A percentile compares a stretch with the other conserved stretches of the same genome.
These are phyloP conservation scores for Lodderomyces jiufengensis DNA, from an alignment of 1,139 yeast species.

Conservation along the genomic window DNA sequence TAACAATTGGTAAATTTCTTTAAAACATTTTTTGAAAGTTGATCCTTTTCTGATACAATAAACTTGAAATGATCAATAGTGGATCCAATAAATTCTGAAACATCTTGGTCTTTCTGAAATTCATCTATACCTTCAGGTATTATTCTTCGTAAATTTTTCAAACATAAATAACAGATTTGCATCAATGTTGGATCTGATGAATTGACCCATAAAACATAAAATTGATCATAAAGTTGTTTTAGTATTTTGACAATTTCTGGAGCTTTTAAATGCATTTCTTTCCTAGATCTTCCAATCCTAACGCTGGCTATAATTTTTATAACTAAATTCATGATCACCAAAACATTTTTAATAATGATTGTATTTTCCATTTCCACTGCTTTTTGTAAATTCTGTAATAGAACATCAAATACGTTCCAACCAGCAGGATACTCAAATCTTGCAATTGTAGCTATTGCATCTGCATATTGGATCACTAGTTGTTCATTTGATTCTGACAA, in stretches of 20 bases:
- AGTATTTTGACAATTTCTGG: conserved; percentile 59
- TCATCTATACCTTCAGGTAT: conserved; percentile 74
- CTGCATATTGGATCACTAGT: conserved; percentile 77
- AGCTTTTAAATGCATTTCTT: conserved; percentile 70
- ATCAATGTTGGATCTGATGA: conserved; percentile 43
- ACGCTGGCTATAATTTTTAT: conserved; percentile 72
- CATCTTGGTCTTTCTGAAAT: conserved; percentile 57
- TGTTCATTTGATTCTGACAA: conserved; percentile 71
- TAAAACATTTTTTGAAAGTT: conserved; percentile 51
- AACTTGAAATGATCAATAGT: conserved; percentile 60
- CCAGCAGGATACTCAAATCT: conserved; percentile 82
- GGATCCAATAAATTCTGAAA: conserved; percentile 56
- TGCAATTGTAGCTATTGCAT: conserved; percentile 72
- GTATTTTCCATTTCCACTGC: conserved; percentile 46
- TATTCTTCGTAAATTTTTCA: conserved; percentile 71
- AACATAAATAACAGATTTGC: conserved; percentile 72
- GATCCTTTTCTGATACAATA: conserved; percentile 53
- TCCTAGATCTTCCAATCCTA: conserved; percentile 77
- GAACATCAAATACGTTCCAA: conserved; percentile 74
- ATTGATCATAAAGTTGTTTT: conserved; percentile 54
- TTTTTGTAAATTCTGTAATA: conserved; percentile 39
- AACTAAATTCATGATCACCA: conserved; percentile 70
- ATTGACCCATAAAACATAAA: conserved; percentile 61
- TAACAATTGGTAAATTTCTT: conserved; percentile 73
- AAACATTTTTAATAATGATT: conserved; percentile 54